A percentile compares a stretch with the other conserved stretches of the same genome.
phyloP scores from a whole-genome alignment of 148 eudicot species.

The Hydrangea macrophylla region DNA sequence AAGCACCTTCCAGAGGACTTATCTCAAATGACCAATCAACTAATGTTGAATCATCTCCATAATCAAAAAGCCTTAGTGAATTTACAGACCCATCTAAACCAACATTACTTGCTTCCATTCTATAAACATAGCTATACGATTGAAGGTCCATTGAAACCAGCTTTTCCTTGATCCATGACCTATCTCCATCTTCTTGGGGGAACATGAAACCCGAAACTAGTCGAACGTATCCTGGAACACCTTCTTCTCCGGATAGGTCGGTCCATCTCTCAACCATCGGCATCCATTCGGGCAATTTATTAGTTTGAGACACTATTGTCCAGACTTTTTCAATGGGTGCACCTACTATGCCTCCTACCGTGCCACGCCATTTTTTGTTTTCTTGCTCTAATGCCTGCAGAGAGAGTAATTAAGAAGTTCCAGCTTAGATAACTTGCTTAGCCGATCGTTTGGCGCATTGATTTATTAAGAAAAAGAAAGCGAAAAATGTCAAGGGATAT shows the following conservation, averaged over 20 bases:
- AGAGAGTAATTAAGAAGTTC: background rate
- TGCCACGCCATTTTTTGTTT: constrained; percentile 31
- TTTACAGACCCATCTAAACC: constrained; percentile 40
- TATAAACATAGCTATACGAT: constrained; percentile 23
- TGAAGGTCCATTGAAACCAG: constrained; percentile 26
- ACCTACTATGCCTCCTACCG: constrained; percentile 38
- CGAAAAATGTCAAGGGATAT: too few species aligned
- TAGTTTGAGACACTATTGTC: constrained; percentile 30
- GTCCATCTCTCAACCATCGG: constrained; percentile 43
- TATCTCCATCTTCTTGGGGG: constrained; percentile 41
- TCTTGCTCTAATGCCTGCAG: constrained; percentile 8
- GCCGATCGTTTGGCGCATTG: too few species aligned
- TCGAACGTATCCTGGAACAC: constrained; percentile 30
- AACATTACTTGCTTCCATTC: constrained; percentile 41
- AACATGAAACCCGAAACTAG: constrained; percentile 50
- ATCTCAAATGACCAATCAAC: constrained; percentile 39
- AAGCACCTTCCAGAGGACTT: constrained; percentile 30
- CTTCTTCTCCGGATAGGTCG: constrained; percentile 26
- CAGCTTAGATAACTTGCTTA: too few species aligned
- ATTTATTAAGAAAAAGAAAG: too few species aligned
- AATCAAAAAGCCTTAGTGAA: constrained; percentile 29
- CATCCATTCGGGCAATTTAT: constrained; percentile 40
- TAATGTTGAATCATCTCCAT: constrained; percentile 30
- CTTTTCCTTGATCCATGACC: constrained; percentile 51
- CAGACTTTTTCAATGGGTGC: constrained; percentile 39